Base-by-base conservation (phyloP, 345 rosid genomes). In the Brassica carinata region DNA sequence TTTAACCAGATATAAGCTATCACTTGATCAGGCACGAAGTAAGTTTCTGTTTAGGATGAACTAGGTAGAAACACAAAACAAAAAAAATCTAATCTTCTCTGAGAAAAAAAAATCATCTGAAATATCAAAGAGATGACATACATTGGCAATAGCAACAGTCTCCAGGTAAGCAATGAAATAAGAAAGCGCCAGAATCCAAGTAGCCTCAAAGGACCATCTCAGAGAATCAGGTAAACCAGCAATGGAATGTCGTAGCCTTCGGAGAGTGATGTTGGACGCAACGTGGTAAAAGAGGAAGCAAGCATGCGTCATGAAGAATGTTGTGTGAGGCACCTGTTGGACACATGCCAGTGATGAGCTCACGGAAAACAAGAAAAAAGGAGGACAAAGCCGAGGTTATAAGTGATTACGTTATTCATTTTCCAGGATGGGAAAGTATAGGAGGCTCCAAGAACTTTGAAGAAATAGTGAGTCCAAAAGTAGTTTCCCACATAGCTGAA, bases 401-500 rank as follows among this genome's bases (percentile, higher is more conserved):
- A 23, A 23, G 19, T 29, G 76, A 91, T 87, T 87, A 96, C 99
- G 78, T 96, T 82, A 77, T 96, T 96, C 99, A 96, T 96, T 87
- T 82, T 96, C 99, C 99, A 96, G 0, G 99, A 93, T 18, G 99
- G 99, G 73, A 96, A 96, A 64, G 98, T 93, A 82, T 96, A 96
- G n/a, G 98, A 89, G 18, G 99, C 99, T 76, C 98, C 99, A 86
- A 96, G 75, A 82, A 96, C 97, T 30, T 94, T 83, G 85, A 96
- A 96, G 93, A 96, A 96, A 81, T 93, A 96, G 76, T 96, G 99
- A 8, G 99, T 94, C 99, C 97, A 96, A 77, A 96, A 96, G 89
- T 96, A 96, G 79, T 96, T 96, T 48, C 98, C 98, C 19, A 96
- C 97, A 69, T 96, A 94, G 84, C 99, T 94, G 80, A 93, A 96